A percentile compares a stretch with the other conserved stretches of the same genome.
Conservation (phyloP, 2,329 filamentous ascomycete genomes). For the Tricladium varicosporioides region DNA sequence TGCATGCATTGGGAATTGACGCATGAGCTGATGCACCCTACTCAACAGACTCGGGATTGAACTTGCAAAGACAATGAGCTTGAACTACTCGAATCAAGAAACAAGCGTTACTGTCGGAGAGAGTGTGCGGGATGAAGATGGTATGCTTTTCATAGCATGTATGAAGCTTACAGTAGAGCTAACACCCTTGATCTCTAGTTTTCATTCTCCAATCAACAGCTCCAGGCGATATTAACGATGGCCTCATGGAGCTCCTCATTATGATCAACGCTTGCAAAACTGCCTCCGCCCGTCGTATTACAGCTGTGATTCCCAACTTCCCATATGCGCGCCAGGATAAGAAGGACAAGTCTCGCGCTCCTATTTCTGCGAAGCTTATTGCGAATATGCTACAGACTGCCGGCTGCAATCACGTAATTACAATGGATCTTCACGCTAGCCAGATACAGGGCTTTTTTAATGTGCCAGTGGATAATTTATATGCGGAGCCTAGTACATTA, state of each 20-base stretch:
- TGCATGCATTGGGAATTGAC: background rate
- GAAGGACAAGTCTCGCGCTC: conserved; percentile 94
- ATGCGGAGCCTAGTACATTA: conserved; percentile 88
- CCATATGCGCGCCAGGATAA: conserved; percentile 97
- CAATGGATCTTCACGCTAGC: conserved; percentile 91
- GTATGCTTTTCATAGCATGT: conserved; percentile 37
- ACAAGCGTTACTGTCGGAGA: conserved; percentile 93
- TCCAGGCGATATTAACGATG: conserved; percentile 96
- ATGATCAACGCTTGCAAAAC: conserved; percentile 96
- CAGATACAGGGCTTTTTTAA: conserved; percentile 98
- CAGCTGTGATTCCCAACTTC: conserved; percentile 93
- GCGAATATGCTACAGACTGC: conserved; percentile 97
- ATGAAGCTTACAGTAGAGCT: background rate
- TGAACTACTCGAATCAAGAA: conserved; percentile 86
- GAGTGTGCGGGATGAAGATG: conserved; percentile 94
- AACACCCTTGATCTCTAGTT: conserved; percentile 47
- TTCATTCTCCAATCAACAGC: conserved; percentile 96
- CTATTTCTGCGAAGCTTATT: conserved; percentile 92
- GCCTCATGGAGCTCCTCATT: conserved; percentile 95
- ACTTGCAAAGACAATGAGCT: conserved; percentile 73
- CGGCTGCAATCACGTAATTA: conserved; percentile 90
- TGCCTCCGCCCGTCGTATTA: conserved; percentile 84
- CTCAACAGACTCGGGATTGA: conserved; percentile 68
- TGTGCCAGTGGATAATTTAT: conserved; percentile 72
- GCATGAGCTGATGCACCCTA: background rate